Evolutionary conservation across 371 early-diverging fungal species (phyloP).

Genomic region (Lichtheimia corymbifera): DNA sequence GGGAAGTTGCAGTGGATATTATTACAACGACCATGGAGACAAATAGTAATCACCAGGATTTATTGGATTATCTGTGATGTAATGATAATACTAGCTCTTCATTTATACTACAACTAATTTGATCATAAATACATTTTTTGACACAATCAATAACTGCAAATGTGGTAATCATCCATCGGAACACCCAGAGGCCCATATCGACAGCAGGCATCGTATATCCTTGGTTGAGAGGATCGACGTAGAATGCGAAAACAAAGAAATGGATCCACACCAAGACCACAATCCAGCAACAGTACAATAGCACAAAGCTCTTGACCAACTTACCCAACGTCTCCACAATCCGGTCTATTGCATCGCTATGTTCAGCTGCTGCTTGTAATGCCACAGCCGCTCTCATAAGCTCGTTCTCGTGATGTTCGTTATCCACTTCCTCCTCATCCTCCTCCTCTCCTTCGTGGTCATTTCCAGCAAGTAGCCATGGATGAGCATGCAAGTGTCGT

Average conservation of each 20-base stretch:
- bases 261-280: conserved; percentile 63
- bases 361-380: conserved; percentile 2
- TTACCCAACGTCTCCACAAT: conserved; percentile 20
- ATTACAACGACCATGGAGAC: no score
- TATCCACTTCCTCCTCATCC: background rate
- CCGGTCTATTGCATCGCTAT: conserved; percentile 1
- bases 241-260: conserved; percentile 62
- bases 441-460: background rate
- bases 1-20: no score
- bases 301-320: conserved; percentile 30
- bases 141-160: conserved; percentile 59
- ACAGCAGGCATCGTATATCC: conserved; percentile 47
- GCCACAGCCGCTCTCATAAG: conserved; percentile 8
- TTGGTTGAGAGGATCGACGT: conserved; percentile 27
- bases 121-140: conserved; percentile 33
- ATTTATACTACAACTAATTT: conserved; percentile 28
- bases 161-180: conserved; percentile 63
- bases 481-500: background rate
- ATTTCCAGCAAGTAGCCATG: background rate
- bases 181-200: conserved; percentile 59
- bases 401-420: conserved; percentile 8
- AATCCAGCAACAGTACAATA: conserved; percentile 44
- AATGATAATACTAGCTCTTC: conserved; percentile 42
- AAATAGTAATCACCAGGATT: no score
- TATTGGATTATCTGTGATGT: no score